Conservation (phyloP, 768 basidiomycete species). For the Boletales sp. region DNA sequence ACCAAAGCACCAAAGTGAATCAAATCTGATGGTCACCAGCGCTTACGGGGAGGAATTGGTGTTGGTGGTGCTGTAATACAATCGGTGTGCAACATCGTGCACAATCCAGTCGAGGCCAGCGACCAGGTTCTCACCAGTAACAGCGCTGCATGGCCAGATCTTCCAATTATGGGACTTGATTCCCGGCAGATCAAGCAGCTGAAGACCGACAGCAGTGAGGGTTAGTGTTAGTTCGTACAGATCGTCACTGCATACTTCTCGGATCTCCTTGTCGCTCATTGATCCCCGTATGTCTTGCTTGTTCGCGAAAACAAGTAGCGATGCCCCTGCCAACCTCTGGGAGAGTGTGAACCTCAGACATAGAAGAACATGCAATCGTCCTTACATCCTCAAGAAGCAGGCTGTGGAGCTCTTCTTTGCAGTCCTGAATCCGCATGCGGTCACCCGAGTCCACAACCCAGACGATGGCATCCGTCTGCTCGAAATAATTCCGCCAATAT, state of each 20-base stretch:
- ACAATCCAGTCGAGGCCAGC: slow-evolving; percentile 85
- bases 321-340: slow-evolving; percentile 48
- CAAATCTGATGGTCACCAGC: no score
- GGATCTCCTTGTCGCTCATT: slow-evolving; percentile 78
- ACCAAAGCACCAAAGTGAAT: no score
- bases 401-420: slow-evolving; percentile 73
- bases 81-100: slow-evolving; percentile 74
- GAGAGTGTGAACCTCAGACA: slow-evolving; percentile 17
- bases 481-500: slow-evolving; percentile 98
- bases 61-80: slow-evolving; percentile 70
- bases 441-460: slow-evolving; percentile 88
- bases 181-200: slow-evolving; percentile 59
- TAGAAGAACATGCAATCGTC: slow-evolving; percentile 4
- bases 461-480: slow-evolving; percentile 62
- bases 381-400: slow-evolving; percentile 89
- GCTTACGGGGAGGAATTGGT: not conserved
- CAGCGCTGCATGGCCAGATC: slow-evolving; percentile 89
- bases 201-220: slow-evolving; percentile 2
- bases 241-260: slow-evolving; percentile 53
- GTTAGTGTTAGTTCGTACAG: slow-evolving; percentile 5
- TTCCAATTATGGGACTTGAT: slow-evolving; percentile 53
- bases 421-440: slow-evolving; percentile 85
- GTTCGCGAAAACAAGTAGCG: no score
- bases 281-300: no score
- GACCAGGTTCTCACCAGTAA: slow-evolving; percentile 82